These are phyloP conservation scores for Skeletonema menzelii DNA, from an alignment of 108 stramenopile genomes.

Conservation along the genomic window DNA sequence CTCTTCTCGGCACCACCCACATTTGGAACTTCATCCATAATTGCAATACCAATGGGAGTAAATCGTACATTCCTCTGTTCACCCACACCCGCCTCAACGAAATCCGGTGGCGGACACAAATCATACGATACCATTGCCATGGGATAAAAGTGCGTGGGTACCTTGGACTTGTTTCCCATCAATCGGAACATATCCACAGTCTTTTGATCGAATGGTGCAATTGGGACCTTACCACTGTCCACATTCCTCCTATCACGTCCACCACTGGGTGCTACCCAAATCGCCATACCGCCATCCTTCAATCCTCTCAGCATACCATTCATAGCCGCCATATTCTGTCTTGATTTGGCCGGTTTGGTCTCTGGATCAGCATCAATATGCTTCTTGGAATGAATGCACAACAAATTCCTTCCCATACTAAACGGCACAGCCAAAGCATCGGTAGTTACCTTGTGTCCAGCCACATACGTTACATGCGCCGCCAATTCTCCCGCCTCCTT, in stretches of 20 bases:
- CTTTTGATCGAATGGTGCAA: constrained; percentile 93
- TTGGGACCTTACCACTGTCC: constrained; percentile 75
- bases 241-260: constrained; percentile 92
- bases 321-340: constrained; percentile 90
- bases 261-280: constrained; percentile 97
- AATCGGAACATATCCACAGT: constrained; percentile 96
- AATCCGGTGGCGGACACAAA: constrained; percentile 94
- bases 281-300: constrained; percentile 80
- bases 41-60: constrained; percentile 75
- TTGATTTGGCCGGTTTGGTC: constrained; percentile 82
- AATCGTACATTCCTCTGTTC: constrained; percentile 87
- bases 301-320: constrained; percentile 77
- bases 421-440: constrained; percentile 94
- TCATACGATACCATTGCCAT: constrained; percentile 95
- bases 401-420: constrained; percentile 92
- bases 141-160: constrained; percentile 91
- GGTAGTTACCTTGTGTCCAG: constrained; percentile 96
- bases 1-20: constrained; percentile 75
- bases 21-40: constrained; percentile 67
- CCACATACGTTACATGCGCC: constrained; percentile 78
- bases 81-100: constrained; percentile 78
- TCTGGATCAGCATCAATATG: constrained; percentile 95
- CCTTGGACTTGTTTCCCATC: constrained; percentile 89
- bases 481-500: constrained; percentile 64
- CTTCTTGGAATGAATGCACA: constrained; percentile 97